phyloP scores from a whole-genome alignment of 176 grass and related monocot species.

The Cenchrus americanus region DNA sequence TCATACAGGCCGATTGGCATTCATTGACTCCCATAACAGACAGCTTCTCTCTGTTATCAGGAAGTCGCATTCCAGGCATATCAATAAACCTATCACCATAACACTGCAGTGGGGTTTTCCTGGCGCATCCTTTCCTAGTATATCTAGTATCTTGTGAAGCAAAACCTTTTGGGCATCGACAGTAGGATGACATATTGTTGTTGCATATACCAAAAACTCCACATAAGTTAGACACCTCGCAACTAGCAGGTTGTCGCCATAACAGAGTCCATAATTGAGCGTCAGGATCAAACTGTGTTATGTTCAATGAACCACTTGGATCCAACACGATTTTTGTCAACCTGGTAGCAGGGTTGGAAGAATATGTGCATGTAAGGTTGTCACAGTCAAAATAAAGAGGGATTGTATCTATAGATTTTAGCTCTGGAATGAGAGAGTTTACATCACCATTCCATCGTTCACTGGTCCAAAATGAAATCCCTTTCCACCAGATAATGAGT shows the following conservation, averaged over 20 bases:
- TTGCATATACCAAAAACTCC: slow-evolving; percentile 56
- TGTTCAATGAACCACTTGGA: slow-evolving; percentile 27
- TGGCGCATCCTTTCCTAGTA: slow-evolving; percentile 22
- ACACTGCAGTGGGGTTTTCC: slow-evolving; percentile 30
- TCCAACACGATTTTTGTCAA: slow-evolving; percentile 44
- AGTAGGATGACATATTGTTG: neutral
- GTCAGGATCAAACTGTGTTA: neutral
- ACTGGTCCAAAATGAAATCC: neutral
- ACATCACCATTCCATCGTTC: neutral
- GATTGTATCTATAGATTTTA: neutral
- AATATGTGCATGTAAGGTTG: slow-evolving; percentile 44
- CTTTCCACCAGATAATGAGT: slow-evolving; percentile 34
- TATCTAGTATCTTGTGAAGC: neutral
- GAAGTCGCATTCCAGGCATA: slow-evolving; percentile 14
- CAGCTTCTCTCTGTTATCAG: neutral
- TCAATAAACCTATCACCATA: slow-evolving; percentile 41
- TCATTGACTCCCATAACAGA: neutral
- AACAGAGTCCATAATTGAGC: slow-evolving; percentile 8
- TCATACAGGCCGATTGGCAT: slow-evolving; percentile 42
- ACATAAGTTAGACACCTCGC: slow-evolving; percentile 49
- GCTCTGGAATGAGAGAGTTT: slow-evolving; percentile 5
- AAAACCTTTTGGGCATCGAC: slow-evolving; percentile 47
- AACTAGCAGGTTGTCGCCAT: slow-evolving; percentile 15
- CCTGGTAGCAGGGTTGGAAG: too few relatives aligned
- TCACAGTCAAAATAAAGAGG: slow-evolving; percentile 30